A percentile compares a stretch with the other conserved stretches of the same genome.
Evolutionary conservation across 2,329 filamentous ascomycete genomes (phyloP).

Genomic region (Magnaporthiopsis incrustans): DNA sequence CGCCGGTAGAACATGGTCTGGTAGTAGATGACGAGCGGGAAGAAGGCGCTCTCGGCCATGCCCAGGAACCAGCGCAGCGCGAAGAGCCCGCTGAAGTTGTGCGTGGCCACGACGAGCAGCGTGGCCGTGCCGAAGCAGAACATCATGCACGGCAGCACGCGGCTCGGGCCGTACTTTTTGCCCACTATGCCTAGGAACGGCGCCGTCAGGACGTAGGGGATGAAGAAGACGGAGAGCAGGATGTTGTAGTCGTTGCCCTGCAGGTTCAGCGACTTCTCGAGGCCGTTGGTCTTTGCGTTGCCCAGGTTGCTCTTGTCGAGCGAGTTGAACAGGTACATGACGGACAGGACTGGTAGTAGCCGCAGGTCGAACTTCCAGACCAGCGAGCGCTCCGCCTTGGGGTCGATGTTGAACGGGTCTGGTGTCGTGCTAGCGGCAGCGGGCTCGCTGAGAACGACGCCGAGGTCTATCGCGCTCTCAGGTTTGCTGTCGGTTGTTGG

Average conservation of each 20-base stretch:
- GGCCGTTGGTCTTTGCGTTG: conserved; percentile 9
- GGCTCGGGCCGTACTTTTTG: conserved; percentile 61
- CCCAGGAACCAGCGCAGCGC: conserved; percentile 57
- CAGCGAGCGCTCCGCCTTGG: conserved; percentile 37
- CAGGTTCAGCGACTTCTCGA: conserved; percentile 8
- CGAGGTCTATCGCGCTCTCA: neutral
- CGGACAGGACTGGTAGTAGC: conserved; percentile 42
- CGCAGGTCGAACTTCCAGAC: conserved; percentile 48
- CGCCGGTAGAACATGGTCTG: conserved; percentile 64
- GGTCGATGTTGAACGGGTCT: conserved; percentile 21
- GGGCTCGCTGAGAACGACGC: neutral
- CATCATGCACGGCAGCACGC: conserved; percentile 65
- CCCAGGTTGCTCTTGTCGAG: conserved; percentile 30
- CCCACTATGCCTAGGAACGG: conserved; percentile 52
- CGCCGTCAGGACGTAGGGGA: conserved; percentile 66
- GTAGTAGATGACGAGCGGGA: conserved; percentile 25
- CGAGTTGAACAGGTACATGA: conserved; percentile 47
- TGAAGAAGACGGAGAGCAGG: conserved; percentile 64
- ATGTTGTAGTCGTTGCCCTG: conserved; percentile 60
- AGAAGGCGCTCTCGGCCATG: conserved; percentile 34
- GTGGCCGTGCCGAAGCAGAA: conserved; percentile 57
- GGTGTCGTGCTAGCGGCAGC: neutral
- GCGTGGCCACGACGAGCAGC: conserved; percentile 44
- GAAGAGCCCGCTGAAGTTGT: conserved; percentile 17
- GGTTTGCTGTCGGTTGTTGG: conserved; percentile 2